Evolutionary conservation across 768 basidiomycete species (phyloP), one percentile per base, ranked within the genome.

Genomic region (Cystobasidium onofrii): DNA sequence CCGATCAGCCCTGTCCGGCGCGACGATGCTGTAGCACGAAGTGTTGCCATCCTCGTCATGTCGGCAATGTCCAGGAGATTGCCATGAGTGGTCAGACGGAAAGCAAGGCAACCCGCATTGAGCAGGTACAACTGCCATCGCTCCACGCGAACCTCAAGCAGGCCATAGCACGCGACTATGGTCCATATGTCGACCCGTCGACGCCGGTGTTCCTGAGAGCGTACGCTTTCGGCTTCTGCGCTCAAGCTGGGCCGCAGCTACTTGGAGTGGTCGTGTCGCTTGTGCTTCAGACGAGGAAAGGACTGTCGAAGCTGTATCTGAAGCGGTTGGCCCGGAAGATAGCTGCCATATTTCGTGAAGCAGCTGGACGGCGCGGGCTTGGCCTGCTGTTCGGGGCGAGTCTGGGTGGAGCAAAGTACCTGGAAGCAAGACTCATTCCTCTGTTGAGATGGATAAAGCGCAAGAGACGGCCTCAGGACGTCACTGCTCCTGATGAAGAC

Each of bases 201-300:
- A 74, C 74, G 1, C 52, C 44, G 3, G 63, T 73, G 12, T 76
- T 76, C 43, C 29, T 77, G 1, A 71, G 77, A 17, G 74, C 77
- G 4, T 52, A 23, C 15, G 34, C 33, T 23, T 69, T 77, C 52
- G 77, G 77, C 0, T 75, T 57, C 36, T 15, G 33, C 0, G 74
- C 67, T 3, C 23, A 73, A 44, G 69, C 71, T 29, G 1, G 62
- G 2, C 76, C 75, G 0, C n/a, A 57, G 1, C 0, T 74, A 18
- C 10, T 76, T 3, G 61, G 75, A 20, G n/a, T 69, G 9, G 9
- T 77, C 27, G n/a, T 74, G 17, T 7, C 36, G 29, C 7, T 44
- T 23, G 12, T 73, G 3, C 34, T 64, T 10, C 36, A n/a, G 29
- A 10, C 69, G 41, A 55, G 20, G 55, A 6, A 60, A 34, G 50